A percentile compares a stretch with the other conserved stretches of the same genome.
Conservation (phyloP, 176 grass and related monocot genomes). For the Oryza officinalis region DNA sequence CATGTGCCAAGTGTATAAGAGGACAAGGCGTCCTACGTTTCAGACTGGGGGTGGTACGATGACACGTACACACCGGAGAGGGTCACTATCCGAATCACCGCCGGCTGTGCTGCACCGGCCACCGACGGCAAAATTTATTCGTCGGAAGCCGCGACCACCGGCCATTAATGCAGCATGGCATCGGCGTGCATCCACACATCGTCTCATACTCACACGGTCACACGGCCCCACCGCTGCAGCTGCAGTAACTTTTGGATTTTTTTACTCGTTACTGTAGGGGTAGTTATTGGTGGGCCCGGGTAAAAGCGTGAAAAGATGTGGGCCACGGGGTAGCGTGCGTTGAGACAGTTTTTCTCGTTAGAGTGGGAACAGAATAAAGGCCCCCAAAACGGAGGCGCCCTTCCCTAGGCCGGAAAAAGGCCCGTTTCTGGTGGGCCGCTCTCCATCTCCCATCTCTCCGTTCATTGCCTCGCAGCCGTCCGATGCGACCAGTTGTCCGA, state of each 20-base stretch:
- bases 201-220: neutral
- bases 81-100: constrained; percentile 32
- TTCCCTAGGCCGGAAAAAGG: neutral
- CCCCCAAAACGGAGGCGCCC: neutral
- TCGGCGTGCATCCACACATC: constrained; percentile 1
- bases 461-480: neutral
- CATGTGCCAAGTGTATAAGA: neutral
- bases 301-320: neutral
- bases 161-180: constrained; percentile 32
- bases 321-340: constrained; percentile 26
- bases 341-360: constrained; percentile 59
- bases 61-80: constrained; percentile 18
- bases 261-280: too few species aligned
- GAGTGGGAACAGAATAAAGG: constrained; percentile 43
- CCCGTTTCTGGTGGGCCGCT: constrained; percentile 35
- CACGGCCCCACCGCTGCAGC: too few species aligned
- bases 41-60: neutral
- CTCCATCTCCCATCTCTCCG: neutral
- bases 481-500: neutral
- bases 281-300: neutral
- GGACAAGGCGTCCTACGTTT: too few species aligned
- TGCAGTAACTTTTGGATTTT: neutral
- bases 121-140: constrained; percentile 40
- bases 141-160: constrained; percentile 29
- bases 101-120: constrained; percentile 33